Evolutionary conservation across 2,329 filamentous ascomycete species (phyloP).

Genomic region (Dendrostoma leiphaemia): DNA sequence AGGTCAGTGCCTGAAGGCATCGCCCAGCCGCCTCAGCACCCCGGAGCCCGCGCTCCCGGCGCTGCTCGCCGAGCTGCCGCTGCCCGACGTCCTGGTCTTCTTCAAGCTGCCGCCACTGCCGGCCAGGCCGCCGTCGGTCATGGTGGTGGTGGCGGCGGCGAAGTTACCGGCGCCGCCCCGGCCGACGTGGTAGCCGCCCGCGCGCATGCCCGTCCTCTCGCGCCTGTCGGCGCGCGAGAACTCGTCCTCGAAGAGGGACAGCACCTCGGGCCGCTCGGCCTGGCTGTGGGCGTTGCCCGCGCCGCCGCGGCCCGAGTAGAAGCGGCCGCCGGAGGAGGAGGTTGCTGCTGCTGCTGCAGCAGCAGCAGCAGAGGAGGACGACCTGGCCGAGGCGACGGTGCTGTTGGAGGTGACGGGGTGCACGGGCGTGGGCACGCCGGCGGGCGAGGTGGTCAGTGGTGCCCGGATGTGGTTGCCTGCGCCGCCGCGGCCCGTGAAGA

Average conservation of each 20-base stretch:
- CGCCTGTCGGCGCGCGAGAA: conserved; percentile 54
- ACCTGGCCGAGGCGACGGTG: conserved; percentile 38
- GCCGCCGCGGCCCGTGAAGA: conserved; percentile 54
- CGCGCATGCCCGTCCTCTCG: conserved; percentile 49
- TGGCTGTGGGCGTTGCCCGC: conserved; percentile 61
- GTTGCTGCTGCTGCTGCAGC: too few relatives aligned
- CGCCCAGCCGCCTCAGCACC: conserved; percentile 38
- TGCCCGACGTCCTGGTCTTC: conserved; percentile 26
- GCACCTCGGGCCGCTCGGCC: conserved; percentile 52
- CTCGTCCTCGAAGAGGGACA: conserved; percentile 69
- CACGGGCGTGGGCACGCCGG: conserved; percentile 50
- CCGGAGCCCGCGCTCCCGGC: conserved; percentile 26
- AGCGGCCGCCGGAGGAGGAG: conserved; percentile 44
- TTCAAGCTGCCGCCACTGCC: conserved; percentile 25
- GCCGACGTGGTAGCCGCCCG: conserved; percentile 49
- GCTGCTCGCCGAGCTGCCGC: conserved; percentile 29
- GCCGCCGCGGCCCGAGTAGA: conserved; percentile 66
- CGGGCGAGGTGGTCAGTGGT: conserved; percentile 40
- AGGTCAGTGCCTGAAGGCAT: conserved; percentile 2
- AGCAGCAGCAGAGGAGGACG: too few relatives aligned
- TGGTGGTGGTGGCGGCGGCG: conserved; percentile 19
- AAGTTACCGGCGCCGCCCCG: conserved; percentile 64
- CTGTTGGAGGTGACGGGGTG: conserved; percentile 39
- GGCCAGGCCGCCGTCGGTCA: conserved; percentile 24
- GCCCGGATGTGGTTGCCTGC: conserved; percentile 55